Conservation (phyloP, 139 green algal genomes). For the Penium margaritaceum region DNA sequence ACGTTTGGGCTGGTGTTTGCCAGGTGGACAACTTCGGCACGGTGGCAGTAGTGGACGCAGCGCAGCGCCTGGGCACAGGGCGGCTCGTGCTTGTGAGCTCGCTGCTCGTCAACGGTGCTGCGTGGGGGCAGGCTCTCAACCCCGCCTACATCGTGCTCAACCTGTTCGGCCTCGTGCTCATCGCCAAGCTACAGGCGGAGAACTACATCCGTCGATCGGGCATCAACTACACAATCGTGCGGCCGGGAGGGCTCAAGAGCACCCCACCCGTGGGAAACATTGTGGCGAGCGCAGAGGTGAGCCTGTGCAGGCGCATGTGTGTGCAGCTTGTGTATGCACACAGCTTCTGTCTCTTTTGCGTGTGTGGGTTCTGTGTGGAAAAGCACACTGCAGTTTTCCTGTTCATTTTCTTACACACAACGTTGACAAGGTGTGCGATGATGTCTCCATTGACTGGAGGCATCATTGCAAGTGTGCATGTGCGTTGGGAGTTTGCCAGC, state of each 20-base stretch:
- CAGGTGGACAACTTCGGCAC: slow-evolving; percentile 42
- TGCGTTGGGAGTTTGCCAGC: too few relatives aligned
- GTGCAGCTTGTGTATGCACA: too few relatives aligned
- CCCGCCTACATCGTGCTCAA: slow-evolving; percentile 48
- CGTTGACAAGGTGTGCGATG: too few relatives aligned
- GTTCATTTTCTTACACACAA: too few relatives aligned
- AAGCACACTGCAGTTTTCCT: too few relatives aligned
- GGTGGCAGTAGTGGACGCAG: slow-evolving; percentile 41
- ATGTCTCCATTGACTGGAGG: too few relatives aligned
- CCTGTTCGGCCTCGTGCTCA: slow-evolving; percentile 44
- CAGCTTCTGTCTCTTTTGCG: too few relatives aligned
- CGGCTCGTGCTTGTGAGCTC: slow-evolving; percentile 49
- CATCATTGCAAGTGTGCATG: too few relatives aligned
- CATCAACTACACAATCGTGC: slow-evolving; percentile 50
- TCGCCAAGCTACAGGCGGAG: slow-evolving; percentile 39
- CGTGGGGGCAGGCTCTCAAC: slow-evolving; percentile 37
- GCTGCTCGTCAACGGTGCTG: slow-evolving; percentile 48
- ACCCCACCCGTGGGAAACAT: slow-evolving; percentile 20
- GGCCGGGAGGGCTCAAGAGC: slow-evolving; percentile 43
- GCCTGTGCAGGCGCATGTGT: too few relatives aligned
- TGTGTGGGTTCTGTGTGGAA: too few relatives aligned
- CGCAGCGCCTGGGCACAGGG: slow-evolving; percentile 21
- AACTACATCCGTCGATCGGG: slow-evolving; percentile 37
- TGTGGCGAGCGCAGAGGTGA: slow-evolving; percentile 29
- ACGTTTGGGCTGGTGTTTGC: too few relatives aligned